Percentiles rank a stretch among this genome's conserved stretches.
These are phyloP conservation scores for Microthlaspi erraticum DNA, from an alignment of 345 rosid species.

Conservation along the genomic window DNA sequence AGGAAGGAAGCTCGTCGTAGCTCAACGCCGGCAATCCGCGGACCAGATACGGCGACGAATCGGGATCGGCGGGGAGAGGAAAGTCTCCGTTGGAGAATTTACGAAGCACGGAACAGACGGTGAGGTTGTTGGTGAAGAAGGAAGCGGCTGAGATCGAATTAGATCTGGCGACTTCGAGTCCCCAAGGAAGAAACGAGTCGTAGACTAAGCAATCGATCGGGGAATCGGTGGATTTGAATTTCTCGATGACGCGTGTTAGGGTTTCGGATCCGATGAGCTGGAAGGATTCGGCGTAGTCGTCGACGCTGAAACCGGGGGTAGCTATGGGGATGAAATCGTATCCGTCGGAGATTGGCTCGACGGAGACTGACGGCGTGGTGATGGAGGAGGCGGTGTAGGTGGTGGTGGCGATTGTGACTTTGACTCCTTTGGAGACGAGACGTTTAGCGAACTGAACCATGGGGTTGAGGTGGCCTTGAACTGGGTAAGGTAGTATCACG, in stretches of 20 bases:
- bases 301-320: slow-evolving; percentile 49
- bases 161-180: slow-evolving; percentile 68
- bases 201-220: slow-evolving; percentile 63
- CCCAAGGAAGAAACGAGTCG: slow-evolving; percentile 81
- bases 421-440: slow-evolving; percentile 66
- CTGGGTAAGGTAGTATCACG: slow-evolving; percentile 66
- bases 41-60: slow-evolving; percentile 43
- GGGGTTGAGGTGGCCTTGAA: slow-evolving; percentile 89
- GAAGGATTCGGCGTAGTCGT: slow-evolving; percentile 50
- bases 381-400: slow-evolving; percentile 59
- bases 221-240: slow-evolving; percentile 41
- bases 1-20: slow-evolving; percentile 59
- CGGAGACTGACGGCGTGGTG: slow-evolving; percentile 45
- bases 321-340: slow-evolving; percentile 59
- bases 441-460: slow-evolving; percentile 76
- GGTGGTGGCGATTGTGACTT: slow-evolving; percentile 73
- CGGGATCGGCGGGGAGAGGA: slow-evolving; percentile 49
- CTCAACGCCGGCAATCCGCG: slow-evolving; percentile 64
- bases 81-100: slow-evolving; percentile 50
- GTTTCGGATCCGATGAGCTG: slow-evolving; percentile 55
- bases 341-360: slow-evolving; percentile 79
- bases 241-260: slow-evolving; percentile 52
- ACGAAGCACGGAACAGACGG: slow-evolving; percentile 54
- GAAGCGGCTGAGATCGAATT: slow-evolving; percentile 59
- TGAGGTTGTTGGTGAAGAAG: slow-evolving; percentile 71